phyloP scores from a whole-genome alignment of 2,329 filamentous ascomycete species.

The Penicillium hesseltinei region DNA sequence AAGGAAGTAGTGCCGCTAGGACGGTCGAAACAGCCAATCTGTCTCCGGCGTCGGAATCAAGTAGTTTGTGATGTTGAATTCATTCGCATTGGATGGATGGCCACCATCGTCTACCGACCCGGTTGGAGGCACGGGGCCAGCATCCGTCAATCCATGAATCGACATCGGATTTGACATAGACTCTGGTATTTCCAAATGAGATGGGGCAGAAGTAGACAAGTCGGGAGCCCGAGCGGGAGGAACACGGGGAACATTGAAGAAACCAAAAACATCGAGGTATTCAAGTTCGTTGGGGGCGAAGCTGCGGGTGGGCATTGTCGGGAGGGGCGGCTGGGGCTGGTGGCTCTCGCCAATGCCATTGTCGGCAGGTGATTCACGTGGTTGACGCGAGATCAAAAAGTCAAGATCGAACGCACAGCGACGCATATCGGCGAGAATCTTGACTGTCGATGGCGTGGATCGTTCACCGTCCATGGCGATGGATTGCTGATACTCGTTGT shows the following conservation, averaged over 20 bases:
- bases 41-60: constrained; percentile 47
- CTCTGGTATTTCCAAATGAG: constrained; percentile 27
- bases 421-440: constrained; percentile 87
- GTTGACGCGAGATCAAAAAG: constrained; percentile 82
- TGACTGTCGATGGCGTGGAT: constrained; percentile 76
- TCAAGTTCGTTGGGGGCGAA: constrained; percentile 81
- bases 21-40: constrained; percentile 45
- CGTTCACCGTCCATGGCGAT: constrained; percentile 63
- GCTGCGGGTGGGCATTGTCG: constrained; percentile 55
- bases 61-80: constrained; percentile 49
- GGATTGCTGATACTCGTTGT: constrained; percentile 69
- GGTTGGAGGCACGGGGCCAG: constrained; percentile 10
- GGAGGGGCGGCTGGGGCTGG: neutral
- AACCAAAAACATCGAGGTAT: constrained; percentile 89
- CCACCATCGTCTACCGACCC: constrained; percentile 21
- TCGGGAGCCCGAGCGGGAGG: constrained; percentile 42
- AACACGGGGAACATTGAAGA: constrained; percentile 85
- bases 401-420: constrained; percentile 87
- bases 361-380: constrained; percentile 45
- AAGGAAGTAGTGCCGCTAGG: neutral
- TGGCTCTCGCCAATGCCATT: constrained; percentile 29
- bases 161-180: constrained; percentile 36
- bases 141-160: constrained; percentile 34
- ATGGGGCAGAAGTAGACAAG: constrained; percentile 19
- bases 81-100: constrained; percentile 30